phyloP scores from a whole-genome alignment of 352 stramenopile species.

The Phytophthora tubulina region DNA sequence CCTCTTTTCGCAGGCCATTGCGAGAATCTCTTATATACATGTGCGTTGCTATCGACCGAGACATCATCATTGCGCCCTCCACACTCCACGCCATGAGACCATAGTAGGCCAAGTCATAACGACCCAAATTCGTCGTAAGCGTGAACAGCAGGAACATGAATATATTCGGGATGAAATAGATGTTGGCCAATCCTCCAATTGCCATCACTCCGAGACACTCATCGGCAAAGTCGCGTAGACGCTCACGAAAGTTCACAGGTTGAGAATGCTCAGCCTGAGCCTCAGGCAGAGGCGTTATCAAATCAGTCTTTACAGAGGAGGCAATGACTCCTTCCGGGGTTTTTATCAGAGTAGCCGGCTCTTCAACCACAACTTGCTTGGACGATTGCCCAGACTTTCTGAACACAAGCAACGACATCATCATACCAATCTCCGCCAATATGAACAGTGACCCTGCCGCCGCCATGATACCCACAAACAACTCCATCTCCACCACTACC shows the following conservation, averaged over 20 bases:
- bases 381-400: constrained; percentile 6
- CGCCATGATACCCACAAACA: constrained; percentile 81
- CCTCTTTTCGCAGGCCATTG: constrained; percentile 47
- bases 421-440: constrained; percentile 74
- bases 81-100: constrained; percentile 36
- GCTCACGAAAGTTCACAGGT: constrained; percentile 26
- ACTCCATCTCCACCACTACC: constrained; percentile 79
- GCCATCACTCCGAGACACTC: constrained; percentile 60
- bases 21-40: constrained; percentile 62
- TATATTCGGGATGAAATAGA: constrained; percentile 66
- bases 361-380: not conserved
- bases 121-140: constrained; percentile 45
- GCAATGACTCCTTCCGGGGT: too few species aligned
- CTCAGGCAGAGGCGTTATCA: too few species aligned
- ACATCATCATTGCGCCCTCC: constrained; percentile 60
- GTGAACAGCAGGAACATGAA: constrained; percentile 59
- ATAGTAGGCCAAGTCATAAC: constrained; percentile 48
- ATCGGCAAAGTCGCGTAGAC: constrained; percentile 49
- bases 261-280: not conserved
- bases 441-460: constrained; percentile 59
- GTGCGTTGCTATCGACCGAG: constrained; percentile 54
- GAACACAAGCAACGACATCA: constrained; percentile 50
- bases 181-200: constrained; percentile 55
- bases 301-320: too few species aligned
- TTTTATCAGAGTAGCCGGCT: not conserved